These are phyloP conservation scores for Eucalyptus pumila DNA, from an alignment of 345 rosid species.

Conservation along the genomic window DNA sequence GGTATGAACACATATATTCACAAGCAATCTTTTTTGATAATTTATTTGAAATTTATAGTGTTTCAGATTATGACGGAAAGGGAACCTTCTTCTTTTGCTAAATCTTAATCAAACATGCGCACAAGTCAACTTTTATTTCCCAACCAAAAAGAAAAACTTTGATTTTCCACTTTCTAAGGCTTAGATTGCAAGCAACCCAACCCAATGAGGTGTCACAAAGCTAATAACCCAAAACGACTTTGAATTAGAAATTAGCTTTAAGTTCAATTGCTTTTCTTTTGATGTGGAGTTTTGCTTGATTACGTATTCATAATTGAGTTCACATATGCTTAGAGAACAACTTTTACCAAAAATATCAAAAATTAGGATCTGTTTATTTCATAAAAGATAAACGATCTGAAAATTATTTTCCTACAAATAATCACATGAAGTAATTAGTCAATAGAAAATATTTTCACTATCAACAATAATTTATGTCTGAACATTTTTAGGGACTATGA, in stretches of 20 bases:
- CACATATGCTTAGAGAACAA: not conserved
- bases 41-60: not conserved
- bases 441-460: not conserved
- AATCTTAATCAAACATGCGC: not conserved
- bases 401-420: not conserved
- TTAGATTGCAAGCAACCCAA: not conserved
- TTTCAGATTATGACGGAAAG: not conserved
- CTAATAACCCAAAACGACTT: not conserved
- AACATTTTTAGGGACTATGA: fast-evolving
- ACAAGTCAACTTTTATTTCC: not conserved
- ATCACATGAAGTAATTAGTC: not conserved
- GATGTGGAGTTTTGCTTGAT: not conserved
- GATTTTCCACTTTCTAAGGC: not conserved
- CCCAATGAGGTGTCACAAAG: not conserved
- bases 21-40: not conserved
- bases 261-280: not conserved
- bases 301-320: not conserved
- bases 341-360: not conserved
- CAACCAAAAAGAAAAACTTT: not conserved
- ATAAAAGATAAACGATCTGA: not conserved
- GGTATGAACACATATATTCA: not conserved
- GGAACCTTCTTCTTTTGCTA: not conserved
- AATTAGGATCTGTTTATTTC: not conserved
- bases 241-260: not conserved
- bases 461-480: not conserved